phyloP scores from a whole-genome alignment of 805 yeast species.

The Pichia pseudocactophila region DNA sequence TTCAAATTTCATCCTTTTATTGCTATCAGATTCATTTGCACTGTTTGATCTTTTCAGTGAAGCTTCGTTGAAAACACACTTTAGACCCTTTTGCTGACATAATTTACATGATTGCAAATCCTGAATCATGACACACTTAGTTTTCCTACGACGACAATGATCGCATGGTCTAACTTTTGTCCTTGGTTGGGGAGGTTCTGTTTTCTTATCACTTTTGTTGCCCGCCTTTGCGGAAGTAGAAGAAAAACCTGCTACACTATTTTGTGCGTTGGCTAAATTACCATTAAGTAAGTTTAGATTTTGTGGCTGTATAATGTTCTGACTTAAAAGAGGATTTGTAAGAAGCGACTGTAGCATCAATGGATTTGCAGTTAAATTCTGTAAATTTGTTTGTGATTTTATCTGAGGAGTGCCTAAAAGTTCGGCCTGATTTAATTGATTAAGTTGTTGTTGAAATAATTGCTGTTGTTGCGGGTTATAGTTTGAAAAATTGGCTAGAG shows the following conservation, averaged over 20 bases:
- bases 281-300: too few species aligned
- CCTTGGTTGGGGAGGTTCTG: slow-evolving; percentile 31
- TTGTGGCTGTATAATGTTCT: too few species aligned
- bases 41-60: slow-evolving; percentile 31
- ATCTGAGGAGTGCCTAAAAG: neutral
- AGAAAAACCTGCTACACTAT: neutral
- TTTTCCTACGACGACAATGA: slow-evolving; percentile 72
- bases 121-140: slow-evolving; percentile 65
- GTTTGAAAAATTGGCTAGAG: neutral
- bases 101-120: slow-evolving; percentile 58
- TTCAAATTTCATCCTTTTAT: slow-evolving; percentile 27
- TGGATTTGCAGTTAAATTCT: neutral
- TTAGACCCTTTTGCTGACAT: slow-evolving; percentile 64
- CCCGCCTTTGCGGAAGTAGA: neutral
- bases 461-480: slow-evolving; percentile 2
- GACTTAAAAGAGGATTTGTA: neutral
- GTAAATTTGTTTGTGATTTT: neutral
- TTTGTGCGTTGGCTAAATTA: neutral
- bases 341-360: neutral
- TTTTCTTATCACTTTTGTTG: slow-evolving; percentile 7
- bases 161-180: slow-evolving; percentile 62
- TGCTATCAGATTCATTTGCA: slow-evolving; percentile 13
- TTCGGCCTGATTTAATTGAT: slow-evolving; percentile 9
- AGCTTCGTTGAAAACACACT: slow-evolving; percentile 67
- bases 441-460: slow-evolving; percentile 8